Conservation (phyloP, 2,329 filamentous ascomycete genomes). For the Penicillium sp. region DNA sequence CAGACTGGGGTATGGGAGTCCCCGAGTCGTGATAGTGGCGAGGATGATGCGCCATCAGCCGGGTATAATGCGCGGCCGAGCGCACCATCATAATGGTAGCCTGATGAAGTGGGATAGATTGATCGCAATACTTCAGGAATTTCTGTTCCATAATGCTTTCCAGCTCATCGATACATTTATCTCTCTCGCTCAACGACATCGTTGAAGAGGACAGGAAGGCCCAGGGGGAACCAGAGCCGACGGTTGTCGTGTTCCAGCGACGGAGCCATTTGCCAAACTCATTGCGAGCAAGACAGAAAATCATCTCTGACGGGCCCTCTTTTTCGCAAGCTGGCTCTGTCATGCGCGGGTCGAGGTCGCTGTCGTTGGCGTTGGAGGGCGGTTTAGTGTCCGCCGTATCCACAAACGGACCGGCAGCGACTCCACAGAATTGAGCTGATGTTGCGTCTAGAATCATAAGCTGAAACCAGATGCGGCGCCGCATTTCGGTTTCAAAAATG, state of each 20-base stretch:
- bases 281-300: constrained; percentile 37
- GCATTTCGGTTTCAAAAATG: constrained; percentile 49
- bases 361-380: constrained; percentile 48
- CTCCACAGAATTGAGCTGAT: constrained; percentile 24
- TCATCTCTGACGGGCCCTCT: constrained; percentile 50
- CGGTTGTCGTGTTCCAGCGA: constrained; percentile 17
- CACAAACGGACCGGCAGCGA: constrained; percentile 16
- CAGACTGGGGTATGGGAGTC: constrained; percentile 16
- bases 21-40: constrained; percentile 32
- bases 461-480: constrained; percentile 34
- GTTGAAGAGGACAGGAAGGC: constrained; percentile 22
- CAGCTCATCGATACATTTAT: constrained; percentile 36
- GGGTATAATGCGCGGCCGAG: constrained; percentile 46
- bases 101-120: constrained; percentile 47
- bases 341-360: constrained; percentile 47
- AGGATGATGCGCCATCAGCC: constrained; percentile 51
- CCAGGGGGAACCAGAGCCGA: constrained; percentile 22
- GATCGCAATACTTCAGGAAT: constrained; percentile 41
- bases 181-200: constrained; percentile 24
- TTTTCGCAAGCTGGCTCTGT: constrained; percentile 45
- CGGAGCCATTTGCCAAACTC: constrained; percentile 36
- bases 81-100: constrained; percentile 48
- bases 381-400: constrained; percentile 18
- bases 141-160: constrained; percentile 38
- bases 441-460: constrained; percentile 29